phyloP scores from a whole-genome alignment of 2,329 filamentous ascomycete species.

The Penicillium crustosum region DNA sequence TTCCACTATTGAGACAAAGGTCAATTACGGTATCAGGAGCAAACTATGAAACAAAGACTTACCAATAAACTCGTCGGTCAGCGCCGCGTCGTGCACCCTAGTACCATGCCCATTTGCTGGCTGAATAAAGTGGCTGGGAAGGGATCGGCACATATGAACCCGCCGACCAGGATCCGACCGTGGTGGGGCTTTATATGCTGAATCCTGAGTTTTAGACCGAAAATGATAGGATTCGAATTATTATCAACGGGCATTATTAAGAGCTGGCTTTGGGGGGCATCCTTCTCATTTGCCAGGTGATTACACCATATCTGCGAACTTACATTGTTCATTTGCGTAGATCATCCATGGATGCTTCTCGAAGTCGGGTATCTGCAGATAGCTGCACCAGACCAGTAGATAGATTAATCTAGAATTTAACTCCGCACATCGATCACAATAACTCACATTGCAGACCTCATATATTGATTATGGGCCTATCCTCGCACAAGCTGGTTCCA shows the following conservation, averaged over 20 bases:
- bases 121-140: conserved; percentile 22
- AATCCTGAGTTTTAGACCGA: conserved; percentile 19
- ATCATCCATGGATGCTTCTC: conserved; percentile 3
- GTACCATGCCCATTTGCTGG: conserved; percentile 16
- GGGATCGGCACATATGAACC: conserved; percentile 21
- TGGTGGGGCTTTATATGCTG: conserved; percentile 17
- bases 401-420: conserved; percentile 12
- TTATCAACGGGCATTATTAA: conserved; percentile 14
- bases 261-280: not conserved
- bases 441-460: conserved; percentile 10
- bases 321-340: conserved; percentile 10
- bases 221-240: conserved; percentile 17
- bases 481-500: conserved; percentile 9
- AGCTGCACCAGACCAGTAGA: conserved; percentile 18
- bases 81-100: conserved; percentile 18
- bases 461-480: conserved; percentile 11
- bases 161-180: conserved; percentile 15
- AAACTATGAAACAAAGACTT: conserved; percentile 19
- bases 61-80: conserved; percentile 13
- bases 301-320: conserved; percentile 8
- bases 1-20: conserved; percentile 21
- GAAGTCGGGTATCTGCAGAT: conserved; percentile 9
- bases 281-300: conserved; percentile 17
- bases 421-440: conserved; percentile 5
- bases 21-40: conserved; percentile 17